Base-by-base conservation (phyloP, 176 grass and related monocot species). In the Microstegium vimineum region DNA sequence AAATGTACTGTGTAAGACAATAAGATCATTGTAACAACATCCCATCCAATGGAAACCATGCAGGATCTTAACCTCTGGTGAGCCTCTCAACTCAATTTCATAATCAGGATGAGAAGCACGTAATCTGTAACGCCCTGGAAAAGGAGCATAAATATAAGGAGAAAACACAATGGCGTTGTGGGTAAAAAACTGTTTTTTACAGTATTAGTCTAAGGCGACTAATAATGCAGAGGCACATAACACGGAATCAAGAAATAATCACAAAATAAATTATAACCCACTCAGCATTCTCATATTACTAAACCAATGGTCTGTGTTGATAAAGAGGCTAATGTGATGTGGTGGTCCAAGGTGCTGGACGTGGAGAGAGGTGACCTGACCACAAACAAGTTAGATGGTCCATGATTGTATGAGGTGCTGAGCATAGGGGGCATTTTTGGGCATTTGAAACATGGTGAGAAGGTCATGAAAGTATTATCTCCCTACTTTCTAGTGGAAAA, bases 71-170 rank as follows among this genome's bases (percentile, higher is more conserved):
- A 95, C 96, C 96, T 95, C 90, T 71, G 89, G 52, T 83, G 96
- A 93, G 52, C 85, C 87, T 83, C 82, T 89, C 36, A 86, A 73
- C 74, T 95, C 49, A 61, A 98, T 88, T 77, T 98, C 85, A 86
- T 94, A 91, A 87, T 91, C 83, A 75, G 90, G 85, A 88, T 98
- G 93, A 69, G 92, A 91, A 64, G 90, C 90, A 15, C 16, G 71
- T 87, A 98, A 88, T 80, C 82, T 93, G 82, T 98, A 98, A 30
- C 82, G 81, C 69, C 95, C 95, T 98, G 81, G 17, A 87, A 27
- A 89, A 87, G 77, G 57, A 86, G 47, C 20, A 57, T 43, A 66
- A 65, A 56, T 8, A 66, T 74, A 65, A 87, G 37, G 36, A 34
- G 15, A 63, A 31, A 49, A 78, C 33, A 36, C 25, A 67, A 28